Evolutionary conservation across 257 asterid species (phyloP), one percentile per base, ranked within the genome.

Genomic region (Paraleonurus japonicus): DNA sequence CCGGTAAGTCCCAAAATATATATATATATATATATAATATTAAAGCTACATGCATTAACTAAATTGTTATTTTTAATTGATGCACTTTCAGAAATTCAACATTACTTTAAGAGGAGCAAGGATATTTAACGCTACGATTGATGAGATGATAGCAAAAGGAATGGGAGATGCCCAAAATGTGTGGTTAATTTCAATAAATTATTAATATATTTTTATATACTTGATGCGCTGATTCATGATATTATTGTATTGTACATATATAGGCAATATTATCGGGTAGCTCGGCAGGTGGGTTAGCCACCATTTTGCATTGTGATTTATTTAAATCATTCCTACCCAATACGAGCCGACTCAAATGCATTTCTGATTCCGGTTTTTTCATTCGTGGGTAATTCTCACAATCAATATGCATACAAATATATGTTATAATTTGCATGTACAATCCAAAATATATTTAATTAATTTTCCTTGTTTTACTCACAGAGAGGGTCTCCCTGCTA

Each of bases 201-300:
- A 32, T 32, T 0, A n/a, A n/a, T 32, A 32, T 32, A 32, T 32
- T 32, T 32, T 7, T 5, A 32, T 32, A 5, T 32, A 32, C 0
- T 32, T 32, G 6, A 4, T 32, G 4, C 6, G 4, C 0, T 3
- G 6, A 3, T 4, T 32, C 48, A 7, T 43, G n/a, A 43, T 43
- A 43, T 22, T 59, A 43, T 19, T 61, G 8, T 11, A 19, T n/a
- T n/a, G n/a, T n/a, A n/a, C 3, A 32, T 8, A 32, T 32, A 7
- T 13, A 82, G 86, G 86, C 78, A 8, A 74, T 82, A 39, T 43
- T 82, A 0, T 17, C 70, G 3, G 84, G 86, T 39, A 35, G 63
- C 26, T 82, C 86, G 4, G 84, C 84, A 0, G 86, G 86, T 12
- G 81, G 76, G 16, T 60, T 79, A 43, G 72, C 82, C 1, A 70